Evolutionary conservation across 2,329 filamentous ascomycete species (phyloP), one percentile per base, ranked within the genome.

Genomic region (Iodosphaeria phyllophila): DNA sequence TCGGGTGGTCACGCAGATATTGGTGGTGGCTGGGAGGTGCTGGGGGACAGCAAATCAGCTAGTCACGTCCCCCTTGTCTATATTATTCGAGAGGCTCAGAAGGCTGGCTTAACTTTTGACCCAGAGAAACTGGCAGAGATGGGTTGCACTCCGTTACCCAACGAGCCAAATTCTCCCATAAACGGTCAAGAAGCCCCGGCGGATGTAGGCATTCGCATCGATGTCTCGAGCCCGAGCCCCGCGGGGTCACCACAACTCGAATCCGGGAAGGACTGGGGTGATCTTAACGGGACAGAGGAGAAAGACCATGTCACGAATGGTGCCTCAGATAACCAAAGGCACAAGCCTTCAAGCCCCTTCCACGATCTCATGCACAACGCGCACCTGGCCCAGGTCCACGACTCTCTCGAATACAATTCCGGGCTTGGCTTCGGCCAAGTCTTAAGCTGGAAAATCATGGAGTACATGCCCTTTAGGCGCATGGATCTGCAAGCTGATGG

Each of bases 1-100:
- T 60, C 77, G 0, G 79, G 79, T 6, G 71, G 73, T 8, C 79
- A 91, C 33, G 78, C 68, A 2, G 78, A 86, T 32, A 69, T 84
- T 16, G 78, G 78, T 2, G 78, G 78, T 7, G 78, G 78, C 0
- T 83, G 76, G 77, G 63, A 65, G 24, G 50, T 62, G 4, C 49
- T 65, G 0, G 44, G 53, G 0, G 53, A 54, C 1, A 58, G 55
- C 13, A 75, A 77, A 40, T 60, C 71, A 6, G 54, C 76, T 13
- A 76, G 70, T 33, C 73, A 79, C 35, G 59, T 72, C 2, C 71
- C 74, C 0, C 53, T 79, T 2, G 62, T 72, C 0, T 79, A 74
- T 64, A 79, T 80, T 61, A 63, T 79, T 1, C 54, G 63, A 18
- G 67, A 73, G 44, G 65, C 67, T 2, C 53, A 60, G 30, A 56